Base-by-base conservation (phyloP, 2,329 filamentous ascomycete genomes). In the Thermomyces lanuginosus region DNA sequence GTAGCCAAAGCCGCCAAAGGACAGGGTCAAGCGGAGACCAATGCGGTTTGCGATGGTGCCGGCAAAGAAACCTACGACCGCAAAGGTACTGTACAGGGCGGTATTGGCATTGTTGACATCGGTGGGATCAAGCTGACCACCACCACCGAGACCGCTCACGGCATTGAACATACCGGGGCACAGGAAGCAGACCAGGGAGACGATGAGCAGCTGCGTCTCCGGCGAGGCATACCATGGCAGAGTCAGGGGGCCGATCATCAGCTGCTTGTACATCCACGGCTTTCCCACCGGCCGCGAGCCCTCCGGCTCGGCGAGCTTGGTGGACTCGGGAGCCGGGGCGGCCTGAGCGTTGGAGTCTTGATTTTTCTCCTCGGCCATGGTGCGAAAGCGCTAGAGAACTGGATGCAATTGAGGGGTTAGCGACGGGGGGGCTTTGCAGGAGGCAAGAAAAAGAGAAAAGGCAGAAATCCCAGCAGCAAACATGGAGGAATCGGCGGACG, bases 81-180 rank as follows among this genome's bases (percentile, higher is more conserved):
- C 69, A 46, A 82, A 81, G 18, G 73, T 76, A 35, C 70, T 71
- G 56, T 82, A 80, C 26, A 83, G 55, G 12, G 76, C 76, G 4
- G 70, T 72, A 47, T 70, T 76, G 42, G 76, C 70, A 40, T 75
- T 66, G 48, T 76, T 75, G 40, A 68, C 62, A 30, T 66, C 72
- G 13, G 58, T 63, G 6, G 55, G 36, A 43, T 72, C 57, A 35
- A 70, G 46, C 40, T 67, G 66, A 24, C 72, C 74, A 46, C 60
- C 72, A 32, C 71, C 74, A 31, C 74, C 74, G 18, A 78, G 56
- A 33, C 74, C 73, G 33, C 57, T 58, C 31, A 78, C 55, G 11
- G 74, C 71, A 43, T 78, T 78, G 59, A 69, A 78, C 71, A 78
- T 76, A 40, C 74, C 74, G 0, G 74, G 74, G 45, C 74, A 79